phyloP scores from a whole-genome alignment of 2,329 filamentous ascomycete species.

The Aureobasidium lini region DNA sequence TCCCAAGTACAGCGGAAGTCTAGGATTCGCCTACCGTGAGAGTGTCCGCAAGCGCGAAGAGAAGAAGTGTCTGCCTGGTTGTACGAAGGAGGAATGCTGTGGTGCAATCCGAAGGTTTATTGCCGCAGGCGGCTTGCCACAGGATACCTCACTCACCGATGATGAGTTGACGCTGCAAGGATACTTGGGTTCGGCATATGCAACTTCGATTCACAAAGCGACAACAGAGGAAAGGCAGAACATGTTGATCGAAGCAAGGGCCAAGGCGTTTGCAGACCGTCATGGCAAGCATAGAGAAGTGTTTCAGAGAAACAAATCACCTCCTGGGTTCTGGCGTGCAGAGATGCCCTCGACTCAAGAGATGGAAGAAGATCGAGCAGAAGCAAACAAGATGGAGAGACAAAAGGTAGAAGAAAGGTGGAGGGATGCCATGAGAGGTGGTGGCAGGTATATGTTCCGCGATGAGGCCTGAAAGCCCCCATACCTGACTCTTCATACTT shows the following conservation, averaged over 20 bases:
- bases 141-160: constrained; percentile 19
- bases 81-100: constrained; percentile 69
- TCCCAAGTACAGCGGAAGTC: constrained; percentile 59
- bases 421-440: constrained; percentile 70
- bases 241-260: constrained; percentile 68
- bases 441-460: constrained; percentile 71
- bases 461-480: constrained; percentile 50
- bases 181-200: constrained; percentile 42
- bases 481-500: neutral
- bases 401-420: constrained; percentile 64
- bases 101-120: constrained; percentile 38
- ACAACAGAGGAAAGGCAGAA: constrained; percentile 51
- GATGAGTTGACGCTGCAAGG: constrained; percentile 41
- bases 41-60: constrained; percentile 64
- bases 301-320: constrained; percentile 62
- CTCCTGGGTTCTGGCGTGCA: constrained; percentile 83
- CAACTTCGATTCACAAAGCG: neutral
- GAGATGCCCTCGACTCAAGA: constrained; percentile 91
- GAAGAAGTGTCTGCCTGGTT: constrained; percentile 64
- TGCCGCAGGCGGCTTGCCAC: constrained; percentile 6
- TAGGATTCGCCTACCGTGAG: constrained; percentile 63
- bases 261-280: constrained; percentile 62
- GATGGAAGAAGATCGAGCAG: constrained; percentile 54
- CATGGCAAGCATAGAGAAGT: constrained; percentile 71
- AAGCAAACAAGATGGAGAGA: constrained; percentile 56